Evolutionary conservation across 2,329 filamentous ascomycete species (phyloP).

Genomic region (Fusarium sp.): DNA sequence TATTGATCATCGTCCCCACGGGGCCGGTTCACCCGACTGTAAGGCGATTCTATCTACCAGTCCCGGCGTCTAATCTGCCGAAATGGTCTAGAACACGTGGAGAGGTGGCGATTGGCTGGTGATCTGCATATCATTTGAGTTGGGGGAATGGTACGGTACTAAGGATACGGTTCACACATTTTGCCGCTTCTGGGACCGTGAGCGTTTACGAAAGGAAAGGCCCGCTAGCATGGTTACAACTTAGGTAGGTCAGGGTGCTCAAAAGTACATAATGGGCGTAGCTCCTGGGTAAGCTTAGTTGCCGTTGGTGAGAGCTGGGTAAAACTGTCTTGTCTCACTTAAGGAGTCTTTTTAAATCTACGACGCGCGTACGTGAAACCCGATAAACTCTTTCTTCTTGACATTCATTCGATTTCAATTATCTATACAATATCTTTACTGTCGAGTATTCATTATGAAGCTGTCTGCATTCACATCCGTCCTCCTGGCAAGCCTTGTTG

Average conservation of each 20-base stretch:
- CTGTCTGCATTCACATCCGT: constrained; percentile 46
- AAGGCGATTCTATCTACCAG: background rate
- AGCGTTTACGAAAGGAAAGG: constrained; percentile 7
- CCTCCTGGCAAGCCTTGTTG: constrained; percentile 49
- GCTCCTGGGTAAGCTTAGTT: constrained; percentile 12
- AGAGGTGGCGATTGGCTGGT: constrained; percentile 28
- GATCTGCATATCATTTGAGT: constrained; percentile 10
- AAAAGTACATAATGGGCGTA: constrained; percentile 5
- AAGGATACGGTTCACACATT: constrained; percentile 7
- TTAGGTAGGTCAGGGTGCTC: background rate
- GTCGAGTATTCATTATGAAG: constrained; percentile 51
- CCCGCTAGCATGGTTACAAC: constrained; percentile 5
- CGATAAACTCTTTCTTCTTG: background rate
- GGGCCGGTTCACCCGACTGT: constrained; percentile 1
- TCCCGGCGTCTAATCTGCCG: constrained; percentile 15
- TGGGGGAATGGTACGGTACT: constrained; percentile 4
- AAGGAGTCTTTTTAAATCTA: constrained; percentile 7
- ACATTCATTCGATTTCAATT: background rate
- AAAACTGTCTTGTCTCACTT: constrained; percentile 16
- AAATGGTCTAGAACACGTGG: constrained; percentile 20
- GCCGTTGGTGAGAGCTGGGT: background rate
- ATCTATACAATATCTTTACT: background rate
- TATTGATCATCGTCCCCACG: constrained; percentile 1
- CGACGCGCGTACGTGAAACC: constrained; percentile 12
- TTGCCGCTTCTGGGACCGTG: background rate